These are phyloP conservation scores for Clitopilus passeckerianus DNA, from an alignment of 768 basidiomycete genomes.

Conservation along the genomic window DNA sequence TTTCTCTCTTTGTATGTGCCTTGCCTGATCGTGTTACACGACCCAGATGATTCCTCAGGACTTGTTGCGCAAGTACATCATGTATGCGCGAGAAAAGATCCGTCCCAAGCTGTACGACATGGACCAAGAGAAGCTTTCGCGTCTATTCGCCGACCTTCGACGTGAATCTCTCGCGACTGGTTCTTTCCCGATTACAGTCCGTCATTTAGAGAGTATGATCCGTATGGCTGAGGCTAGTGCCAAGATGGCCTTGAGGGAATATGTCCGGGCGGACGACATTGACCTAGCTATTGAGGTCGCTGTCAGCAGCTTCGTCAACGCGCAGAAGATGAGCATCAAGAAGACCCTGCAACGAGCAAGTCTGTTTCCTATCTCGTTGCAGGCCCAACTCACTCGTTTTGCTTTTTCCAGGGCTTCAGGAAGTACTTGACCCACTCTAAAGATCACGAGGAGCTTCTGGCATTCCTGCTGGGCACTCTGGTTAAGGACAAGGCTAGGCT, in stretches of 20 bases:
- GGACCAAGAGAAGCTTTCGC: conserved; percentile 91
- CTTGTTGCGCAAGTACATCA: conserved; percentile 94
- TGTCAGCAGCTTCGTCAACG: conserved; percentile 89
- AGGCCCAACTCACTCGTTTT: neutral
- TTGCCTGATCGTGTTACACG: conserved; percentile 1
- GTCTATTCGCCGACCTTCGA: conserved; percentile 92
- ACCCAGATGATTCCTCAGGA: conserved; percentile 93
- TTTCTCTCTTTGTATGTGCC: neutral
- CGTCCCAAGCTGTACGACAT: conserved; percentile 91
- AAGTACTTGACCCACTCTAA: conserved; percentile 95
- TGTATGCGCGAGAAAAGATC: conserved; percentile 95
- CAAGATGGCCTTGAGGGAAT: conserved; percentile 96
- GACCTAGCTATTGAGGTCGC: conserved; percentile 96
- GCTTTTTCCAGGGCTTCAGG: conserved; percentile 73
- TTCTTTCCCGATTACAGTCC: conserved; percentile 98
- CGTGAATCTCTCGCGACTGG: conserved; percentile 96
- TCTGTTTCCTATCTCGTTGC: conserved; percentile 7
- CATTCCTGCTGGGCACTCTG: conserved; percentile 90
- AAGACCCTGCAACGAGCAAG: conserved; percentile 91
- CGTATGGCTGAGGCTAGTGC: conserved; percentile 98
- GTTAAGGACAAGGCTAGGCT: conserved; percentile 90
- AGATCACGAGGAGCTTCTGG: conserved; percentile 92
- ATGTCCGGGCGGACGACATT: conserved; percentile 93
- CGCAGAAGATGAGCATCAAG: conserved; percentile 98
- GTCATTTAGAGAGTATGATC: conserved; percentile 98